phyloP scores from a whole-genome alignment of 225 moss, liverwort and hornwort species.

The Polytrichum commune region DNA sequence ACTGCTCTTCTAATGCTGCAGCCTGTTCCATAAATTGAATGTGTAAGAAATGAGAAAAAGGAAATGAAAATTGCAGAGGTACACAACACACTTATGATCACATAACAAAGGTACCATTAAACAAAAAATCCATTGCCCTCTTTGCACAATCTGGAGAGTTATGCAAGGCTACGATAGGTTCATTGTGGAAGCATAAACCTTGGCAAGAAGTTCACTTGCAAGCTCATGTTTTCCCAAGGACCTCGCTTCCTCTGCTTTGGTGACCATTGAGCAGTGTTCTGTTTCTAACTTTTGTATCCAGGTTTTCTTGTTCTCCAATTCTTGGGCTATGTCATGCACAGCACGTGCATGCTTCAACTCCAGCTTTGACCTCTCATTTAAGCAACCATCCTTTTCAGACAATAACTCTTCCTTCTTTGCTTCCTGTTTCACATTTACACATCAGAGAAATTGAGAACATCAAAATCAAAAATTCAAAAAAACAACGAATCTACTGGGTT shows the following conservation, averaged over 20 bases:
- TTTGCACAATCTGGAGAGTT: neutral
- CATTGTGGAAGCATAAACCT: slow-evolving; percentile 18
- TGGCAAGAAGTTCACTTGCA: slow-evolving; percentile 28
- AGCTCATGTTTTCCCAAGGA: slow-evolving; percentile 24
- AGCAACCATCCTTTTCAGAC: slow-evolving; percentile 47
- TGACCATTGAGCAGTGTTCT: slow-evolving; percentile 26
- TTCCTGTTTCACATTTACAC: slow-evolving; percentile 20
- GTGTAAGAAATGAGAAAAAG: too few relatives aligned
- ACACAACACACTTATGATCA: too few relatives aligned
- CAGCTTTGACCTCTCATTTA: slow-evolving; percentile 54
- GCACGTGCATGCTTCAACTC: slow-evolving; percentile 56
- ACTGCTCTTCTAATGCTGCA: slow-evolving; percentile 31
- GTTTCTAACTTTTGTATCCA: slow-evolving; percentile 36
- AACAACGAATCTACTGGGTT: too few relatives aligned
- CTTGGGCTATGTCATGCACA: slow-evolving; percentile 49
- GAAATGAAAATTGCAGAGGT: too few relatives aligned
- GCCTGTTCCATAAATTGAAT: slow-evolving; percentile 15
- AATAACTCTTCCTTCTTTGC: slow-evolving; percentile 54
- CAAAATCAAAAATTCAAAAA: too few relatives aligned
- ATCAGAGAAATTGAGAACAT: too few relatives aligned
- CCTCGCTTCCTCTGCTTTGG: slow-evolving; percentile 44
- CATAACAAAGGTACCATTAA: too few relatives aligned
- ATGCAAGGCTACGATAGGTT: neutral
- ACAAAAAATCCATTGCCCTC: neutral
- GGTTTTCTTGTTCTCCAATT: slow-evolving; percentile 38